Evolutionary conservation across 495 filamentous ascomycete species (phyloP).

Genomic region (Aspergillus asperescens): DNA sequence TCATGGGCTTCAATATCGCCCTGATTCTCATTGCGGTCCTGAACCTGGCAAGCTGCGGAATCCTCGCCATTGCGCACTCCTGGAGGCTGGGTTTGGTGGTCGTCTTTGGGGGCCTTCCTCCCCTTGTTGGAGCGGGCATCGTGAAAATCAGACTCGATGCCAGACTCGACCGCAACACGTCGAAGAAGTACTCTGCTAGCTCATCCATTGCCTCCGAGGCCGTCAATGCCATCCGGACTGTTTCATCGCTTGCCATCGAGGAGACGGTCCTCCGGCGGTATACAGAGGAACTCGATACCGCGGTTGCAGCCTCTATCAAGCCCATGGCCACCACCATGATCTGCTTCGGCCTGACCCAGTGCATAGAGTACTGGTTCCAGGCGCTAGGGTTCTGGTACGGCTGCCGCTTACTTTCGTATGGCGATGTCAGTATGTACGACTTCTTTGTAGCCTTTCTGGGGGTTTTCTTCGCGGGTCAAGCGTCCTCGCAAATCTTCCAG

Average conservation of each 20-base stretch:
- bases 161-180: constrained; percentile 61
- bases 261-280: constrained; percentile 68
- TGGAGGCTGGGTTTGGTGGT: constrained; percentile 56
- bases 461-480: constrained; percentile 51
- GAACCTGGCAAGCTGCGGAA: constrained; percentile 35
- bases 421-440: constrained; percentile 39
- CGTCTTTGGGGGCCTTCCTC: constrained; percentile 38
- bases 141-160: constrained; percentile 73
- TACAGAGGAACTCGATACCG: constrained; percentile 40
- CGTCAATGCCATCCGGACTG: constrained; percentile 83
- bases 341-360: constrained; percentile 36
- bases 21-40: constrained; percentile 64
- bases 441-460: constrained; percentile 53
- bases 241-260: constrained; percentile 81
- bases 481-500: constrained; percentile 42
- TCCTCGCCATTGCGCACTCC: constrained; percentile 33
- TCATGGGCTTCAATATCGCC: constrained; percentile 73
- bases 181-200: constrained; percentile 34
- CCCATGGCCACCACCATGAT: constrained; percentile 40
- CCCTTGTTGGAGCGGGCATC: constrained; percentile 34
- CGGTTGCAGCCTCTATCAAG: constrained; percentile 10
- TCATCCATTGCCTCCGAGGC: constrained; percentile 88
- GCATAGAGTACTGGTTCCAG: constrained; percentile 37
- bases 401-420: neutral
- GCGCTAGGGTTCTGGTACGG: constrained; percentile 56